Evolutionary conservation across 352 stramenopile genomes (phyloP).

Genomic region (Thraustochytrium striatum): DNA sequence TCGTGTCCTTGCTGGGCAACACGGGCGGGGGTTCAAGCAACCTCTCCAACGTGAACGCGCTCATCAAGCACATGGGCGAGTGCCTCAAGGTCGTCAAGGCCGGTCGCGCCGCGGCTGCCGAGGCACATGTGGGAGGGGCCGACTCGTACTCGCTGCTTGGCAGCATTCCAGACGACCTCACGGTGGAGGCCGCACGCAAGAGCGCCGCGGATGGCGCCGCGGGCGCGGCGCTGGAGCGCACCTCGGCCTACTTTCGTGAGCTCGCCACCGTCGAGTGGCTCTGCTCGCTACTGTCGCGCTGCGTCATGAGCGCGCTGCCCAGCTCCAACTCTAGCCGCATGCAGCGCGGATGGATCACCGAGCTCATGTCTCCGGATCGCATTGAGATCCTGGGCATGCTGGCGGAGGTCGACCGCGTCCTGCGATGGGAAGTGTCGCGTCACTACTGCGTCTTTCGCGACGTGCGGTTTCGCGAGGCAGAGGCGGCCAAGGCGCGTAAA

Average conservation of each 20-base stretch:
- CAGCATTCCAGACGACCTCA: constrained; percentile 2
- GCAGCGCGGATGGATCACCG: constrained; percentile 11
- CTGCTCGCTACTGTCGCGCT: constrained; percentile 9
- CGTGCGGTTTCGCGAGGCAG: not conserved
- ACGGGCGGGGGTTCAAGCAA: not conserved
- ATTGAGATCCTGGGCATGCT: not conserved
- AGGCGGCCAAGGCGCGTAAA: not conserved
- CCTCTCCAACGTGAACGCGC: not conserved
- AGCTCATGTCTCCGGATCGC: not conserved
- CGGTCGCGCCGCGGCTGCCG: not conserved
- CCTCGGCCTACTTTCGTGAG: constrained; percentile 4
- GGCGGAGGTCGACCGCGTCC: not conserved
- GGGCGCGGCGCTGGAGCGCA: not conserved
- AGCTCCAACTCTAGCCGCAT: not conserved
- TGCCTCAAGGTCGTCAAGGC: not conserved
- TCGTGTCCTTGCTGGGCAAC: not conserved
- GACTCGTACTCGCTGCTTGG: not conserved
- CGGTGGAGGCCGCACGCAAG: not conserved
- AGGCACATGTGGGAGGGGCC: not conserved
- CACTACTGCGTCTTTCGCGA: not conserved
- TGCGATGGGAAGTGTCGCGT: constrained; percentile 16
- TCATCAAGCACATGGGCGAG: constrained; percentile 26
- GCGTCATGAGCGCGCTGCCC: constrained; percentile 1
- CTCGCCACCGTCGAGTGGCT: constrained; percentile 35
- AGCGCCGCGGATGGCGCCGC: not conserved